phyloP scores from a whole-genome alignment of 2,329 filamentous ascomycete genomes.

The Thelonectria blattea region DNA sequence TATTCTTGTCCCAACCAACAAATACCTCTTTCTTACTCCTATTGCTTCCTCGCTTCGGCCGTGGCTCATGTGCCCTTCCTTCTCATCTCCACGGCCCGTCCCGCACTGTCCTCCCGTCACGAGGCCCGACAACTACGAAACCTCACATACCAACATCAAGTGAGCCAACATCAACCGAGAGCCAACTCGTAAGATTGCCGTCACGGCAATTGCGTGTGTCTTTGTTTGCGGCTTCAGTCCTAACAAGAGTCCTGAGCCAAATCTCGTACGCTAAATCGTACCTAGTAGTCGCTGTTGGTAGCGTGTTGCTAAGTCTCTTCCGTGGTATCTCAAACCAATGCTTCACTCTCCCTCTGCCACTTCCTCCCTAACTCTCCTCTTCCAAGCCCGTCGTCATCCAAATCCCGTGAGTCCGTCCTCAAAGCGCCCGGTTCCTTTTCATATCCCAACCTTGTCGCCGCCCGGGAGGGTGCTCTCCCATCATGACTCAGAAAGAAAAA shows the following conservation, averaged over 20 bases:
- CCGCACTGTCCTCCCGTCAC: neutral
- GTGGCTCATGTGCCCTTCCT: neutral
- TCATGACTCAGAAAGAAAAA: constrained; percentile 23
- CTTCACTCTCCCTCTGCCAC: constrained; percentile 11
- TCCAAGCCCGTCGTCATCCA: constrained; percentile 23
- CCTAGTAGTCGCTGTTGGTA: constrained; percentile 3
- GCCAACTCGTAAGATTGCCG: neutral
- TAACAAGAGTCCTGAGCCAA: constrained; percentile 8
- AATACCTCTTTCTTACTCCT: neutral
- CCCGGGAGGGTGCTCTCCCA: constrained; percentile 21
- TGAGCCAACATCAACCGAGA: neutral
- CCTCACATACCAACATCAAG: neutral
- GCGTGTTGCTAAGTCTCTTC: constrained; percentile 4
- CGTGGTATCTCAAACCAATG: constrained; percentile 16
- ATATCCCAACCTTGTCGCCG: constrained; percentile 30
- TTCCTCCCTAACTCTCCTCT: constrained; percentile 15
- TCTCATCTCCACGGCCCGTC: neutral
- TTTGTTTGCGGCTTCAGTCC: constrained; percentile 11
- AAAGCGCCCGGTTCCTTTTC: constrained; percentile 16
- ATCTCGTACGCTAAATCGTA: neutral
- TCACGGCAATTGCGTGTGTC: constrained; percentile 5
- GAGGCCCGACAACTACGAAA: neutral
- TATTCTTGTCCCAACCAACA: neutral
- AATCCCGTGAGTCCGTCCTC: constrained; percentile 22
- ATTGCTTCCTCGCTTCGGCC: neutral